These are phyloP conservation scores for Psidium guajava DNA, from an alignment of 345 rosid genomes.

Conservation along the genomic window DNA sequence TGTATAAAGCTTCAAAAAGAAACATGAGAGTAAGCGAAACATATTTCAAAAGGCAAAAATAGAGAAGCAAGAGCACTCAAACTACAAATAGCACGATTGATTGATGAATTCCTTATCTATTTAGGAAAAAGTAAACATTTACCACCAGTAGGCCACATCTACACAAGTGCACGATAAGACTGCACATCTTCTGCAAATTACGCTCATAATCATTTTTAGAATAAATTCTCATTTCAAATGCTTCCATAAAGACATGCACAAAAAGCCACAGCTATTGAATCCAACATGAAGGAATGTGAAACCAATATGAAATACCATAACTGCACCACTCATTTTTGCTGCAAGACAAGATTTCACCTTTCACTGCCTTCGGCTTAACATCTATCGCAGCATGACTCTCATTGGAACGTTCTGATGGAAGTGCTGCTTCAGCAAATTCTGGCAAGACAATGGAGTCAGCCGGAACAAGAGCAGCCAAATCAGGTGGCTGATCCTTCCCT, in stretches of 20 bases:
- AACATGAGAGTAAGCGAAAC: background rate
- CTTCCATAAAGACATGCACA: background rate
- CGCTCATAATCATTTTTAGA: background rate
- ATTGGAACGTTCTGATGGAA: slow-evolving; percentile 16
- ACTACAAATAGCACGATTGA: background rate
- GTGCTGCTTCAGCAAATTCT: slow-evolving; percentile 28
- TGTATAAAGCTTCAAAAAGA: background rate
- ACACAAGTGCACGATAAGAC: background rate
- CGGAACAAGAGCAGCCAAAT: slow-evolving; percentile 72
- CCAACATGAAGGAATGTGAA: background rate
- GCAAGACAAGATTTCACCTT: slow-evolving; percentile 26
- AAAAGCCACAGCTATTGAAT: background rate
- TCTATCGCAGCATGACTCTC: slow-evolving; percentile 16
- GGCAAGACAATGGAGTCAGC: slow-evolving; percentile 40
- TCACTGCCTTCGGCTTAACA: slow-evolving; percentile 20
- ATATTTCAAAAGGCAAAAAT: background rate
- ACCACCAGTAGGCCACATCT: background rate
- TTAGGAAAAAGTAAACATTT: background rate
- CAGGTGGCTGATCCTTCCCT: slow-evolving; percentile 95
- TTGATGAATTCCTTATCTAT: background rate
- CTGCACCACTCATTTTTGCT: background rate
- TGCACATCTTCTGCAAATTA: background rate
- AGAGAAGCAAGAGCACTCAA: background rate
- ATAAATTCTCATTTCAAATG: background rate
- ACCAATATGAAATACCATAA: background rate